phyloP scores from a whole-genome alignment of 2,329 filamentous ascomycete genomes.

The Sporothrix brasiliensis region DNA sequence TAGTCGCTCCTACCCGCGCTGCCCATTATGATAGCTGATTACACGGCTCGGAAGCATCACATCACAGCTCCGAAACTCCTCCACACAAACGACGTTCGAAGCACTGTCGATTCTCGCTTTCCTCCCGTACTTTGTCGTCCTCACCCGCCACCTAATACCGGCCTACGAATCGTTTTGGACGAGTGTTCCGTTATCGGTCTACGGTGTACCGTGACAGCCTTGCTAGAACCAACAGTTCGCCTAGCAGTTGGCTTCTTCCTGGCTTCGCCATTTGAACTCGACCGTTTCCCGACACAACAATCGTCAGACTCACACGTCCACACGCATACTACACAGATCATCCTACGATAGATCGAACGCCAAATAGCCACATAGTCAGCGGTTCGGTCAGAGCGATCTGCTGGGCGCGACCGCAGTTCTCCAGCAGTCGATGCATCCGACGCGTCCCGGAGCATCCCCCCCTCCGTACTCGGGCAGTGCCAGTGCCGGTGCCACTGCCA shows the following conservation, averaged over 20 bases:
- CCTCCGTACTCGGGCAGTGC: slow-evolving; percentile 40
- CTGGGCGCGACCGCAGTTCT: slow-evolving; percentile 4
- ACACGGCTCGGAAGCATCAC: slow-evolving; percentile 16
- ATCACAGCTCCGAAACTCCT: slow-evolving; percentile 12
- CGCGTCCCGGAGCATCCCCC: slow-evolving; percentile 31
- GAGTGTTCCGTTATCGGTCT: too few relatives aligned
- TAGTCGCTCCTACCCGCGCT: neutral
- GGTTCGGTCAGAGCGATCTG: slow-evolving; percentile 26
- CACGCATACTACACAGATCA: neutral
- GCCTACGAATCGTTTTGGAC: too few relatives aligned
- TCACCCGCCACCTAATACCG: neutral
- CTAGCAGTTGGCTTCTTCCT: neutral
- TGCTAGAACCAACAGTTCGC: neutral
- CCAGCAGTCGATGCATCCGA: slow-evolving; percentile 38
- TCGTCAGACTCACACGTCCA: neutral
- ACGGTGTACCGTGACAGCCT: neutral
- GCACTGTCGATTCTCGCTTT: neutral
- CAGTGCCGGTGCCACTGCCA: slow-evolving; percentile 34
- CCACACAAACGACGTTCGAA: neutral
- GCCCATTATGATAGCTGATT: slow-evolving; percentile 19
- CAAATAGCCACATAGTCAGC: neutral
- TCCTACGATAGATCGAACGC: neutral
- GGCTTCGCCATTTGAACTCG: neutral
- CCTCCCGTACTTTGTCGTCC: neutral
- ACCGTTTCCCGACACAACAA: neutral